Evolutionary conservation across 768 basidiomycete species (phyloP).

Genomic region (Mrakia hoshinonis): DNA sequence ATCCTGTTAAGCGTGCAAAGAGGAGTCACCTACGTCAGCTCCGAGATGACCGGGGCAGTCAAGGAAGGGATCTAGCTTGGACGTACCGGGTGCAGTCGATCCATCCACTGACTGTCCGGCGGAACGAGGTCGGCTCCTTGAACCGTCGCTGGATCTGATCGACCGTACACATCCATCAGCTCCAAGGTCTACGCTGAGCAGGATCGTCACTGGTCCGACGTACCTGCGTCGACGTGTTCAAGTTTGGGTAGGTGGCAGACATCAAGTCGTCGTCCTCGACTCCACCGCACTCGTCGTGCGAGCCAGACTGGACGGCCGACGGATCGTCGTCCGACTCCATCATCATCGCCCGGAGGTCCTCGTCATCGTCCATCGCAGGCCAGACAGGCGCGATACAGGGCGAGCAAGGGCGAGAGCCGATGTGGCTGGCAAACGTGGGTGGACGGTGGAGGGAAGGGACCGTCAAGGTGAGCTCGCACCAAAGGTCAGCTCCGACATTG

Average conservation of each 20-base stretch:
- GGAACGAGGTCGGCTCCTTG: slow-evolving; percentile 7
- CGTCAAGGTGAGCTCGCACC: not conserved
- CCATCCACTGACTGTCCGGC: slow-evolving; percentile 21
- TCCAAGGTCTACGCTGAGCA: not conserved
- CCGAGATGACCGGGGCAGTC: not conserved
- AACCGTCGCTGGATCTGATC: slow-evolving; percentile 2
- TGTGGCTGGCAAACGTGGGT: not conserved
- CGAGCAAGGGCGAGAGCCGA: not conserved
- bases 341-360: too few relatives aligned
- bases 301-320: too few relatives aligned
- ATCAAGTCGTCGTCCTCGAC: not conserved
- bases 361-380: too few relatives aligned
- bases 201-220: not conserved
- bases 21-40: not conserved
- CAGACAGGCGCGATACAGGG: not conserved
- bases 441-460: not conserved
- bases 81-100: slow-evolving; percentile 20
- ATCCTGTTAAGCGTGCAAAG: not conserved
- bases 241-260: slow-evolving; percentile 25
- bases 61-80: not conserved
- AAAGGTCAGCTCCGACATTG: not conserved
- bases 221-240: slow-evolving; percentile 28
- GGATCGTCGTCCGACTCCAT: too few relatives aligned
- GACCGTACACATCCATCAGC: not conserved
- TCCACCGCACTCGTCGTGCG: too few relatives aligned